Evolutionary conservation across 176 grass and related monocot genomes (phyloP), one percentile per base, ranked within the genome.

Genomic region (Aegilops tauschii): DNA sequence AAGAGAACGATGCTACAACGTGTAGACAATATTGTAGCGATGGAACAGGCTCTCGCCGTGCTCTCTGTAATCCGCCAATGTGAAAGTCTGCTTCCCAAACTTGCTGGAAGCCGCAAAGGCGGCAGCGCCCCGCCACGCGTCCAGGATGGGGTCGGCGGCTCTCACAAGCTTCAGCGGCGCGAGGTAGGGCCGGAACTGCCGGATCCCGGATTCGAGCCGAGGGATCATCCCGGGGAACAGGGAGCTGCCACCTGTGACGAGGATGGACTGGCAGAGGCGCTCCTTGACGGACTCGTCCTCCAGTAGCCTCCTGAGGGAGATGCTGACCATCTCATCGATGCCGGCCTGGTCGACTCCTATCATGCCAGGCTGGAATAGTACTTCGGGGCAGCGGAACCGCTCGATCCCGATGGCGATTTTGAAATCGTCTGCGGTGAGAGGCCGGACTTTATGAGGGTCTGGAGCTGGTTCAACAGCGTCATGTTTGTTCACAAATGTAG

Each of bases 311-410:
- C 88, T 87, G 16, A 99, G 88, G 7, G 97, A 96, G 80, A 93
- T 74, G 76, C 88, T 90, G 36, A 84, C 92, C 86, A 99, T 92
- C 85, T 99, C 97, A 59, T 99, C 93, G 8, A 96, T 66, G 61
- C 97, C 97, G 0, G 88, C 90, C 85, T 99, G 94, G 77, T 99
- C 94, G 2, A 96, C 82, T 42, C 97, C 97, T 44, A 94, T 82
- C 88, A 99, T 94, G 75, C 89, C 89, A 2, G 97, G 94, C 76
- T 96, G 94, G 88, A 96, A 99, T 1, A 99, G 72, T 8, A 99
- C 82, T 85, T 99, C 97, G 0, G 97, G 94, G 58, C 92, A 96
- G 21, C 94, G 85, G 73, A 96, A 99, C 16, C 92, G 92, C 58
- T 99, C 94, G 1, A 94, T 90, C 18, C 90, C 97, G 4, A 96